Conservation (phyloP, 495 filamentous ascomycete genomes). For the Talaromyces stipitatus region DNA sequence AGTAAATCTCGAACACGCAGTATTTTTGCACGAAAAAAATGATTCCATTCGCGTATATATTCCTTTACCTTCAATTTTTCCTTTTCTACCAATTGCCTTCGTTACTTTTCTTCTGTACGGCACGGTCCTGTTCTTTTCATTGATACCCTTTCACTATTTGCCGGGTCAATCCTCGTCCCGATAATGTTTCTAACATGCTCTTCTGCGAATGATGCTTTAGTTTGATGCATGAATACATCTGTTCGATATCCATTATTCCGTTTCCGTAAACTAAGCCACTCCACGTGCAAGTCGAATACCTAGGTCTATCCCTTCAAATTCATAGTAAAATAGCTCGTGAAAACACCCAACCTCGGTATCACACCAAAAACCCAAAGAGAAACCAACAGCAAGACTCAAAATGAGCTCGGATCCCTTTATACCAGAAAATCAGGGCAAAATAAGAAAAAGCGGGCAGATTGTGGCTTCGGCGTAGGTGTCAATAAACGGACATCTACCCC, state of each 20-base stretch:
- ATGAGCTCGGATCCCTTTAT: no score
- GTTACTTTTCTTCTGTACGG: background rate
- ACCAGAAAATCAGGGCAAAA: no score
- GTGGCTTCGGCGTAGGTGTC: background rate
- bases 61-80: background rate
- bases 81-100: background rate
- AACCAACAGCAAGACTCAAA: background rate
- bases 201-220: conserved; percentile 3
- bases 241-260: conserved; percentile 2
- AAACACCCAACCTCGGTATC: background rate
- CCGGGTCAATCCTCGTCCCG: background rate
- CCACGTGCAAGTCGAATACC: background rate
- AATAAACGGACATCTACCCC: background rate
- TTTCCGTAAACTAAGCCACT: conserved; percentile 4
- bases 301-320: no score
- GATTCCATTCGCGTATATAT: background rate
- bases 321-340: background rate
- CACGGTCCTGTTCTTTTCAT: conserved; percentile 1
- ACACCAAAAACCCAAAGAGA: background rate
- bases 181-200: conserved; percentile 1
- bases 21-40: conserved; percentile 59
- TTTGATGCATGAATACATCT: background rate
- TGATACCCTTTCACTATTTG: conserved; percentile 4
- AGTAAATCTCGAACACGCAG: conserved; percentile 59
- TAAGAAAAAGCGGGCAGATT: background rate